A percentile compares a stretch with the other conserved stretches of the same genome.
phyloP scores from a whole-genome alignment of 2,329 filamentous ascomycete genomes.

The Pseudopyricularia javanii region DNA sequence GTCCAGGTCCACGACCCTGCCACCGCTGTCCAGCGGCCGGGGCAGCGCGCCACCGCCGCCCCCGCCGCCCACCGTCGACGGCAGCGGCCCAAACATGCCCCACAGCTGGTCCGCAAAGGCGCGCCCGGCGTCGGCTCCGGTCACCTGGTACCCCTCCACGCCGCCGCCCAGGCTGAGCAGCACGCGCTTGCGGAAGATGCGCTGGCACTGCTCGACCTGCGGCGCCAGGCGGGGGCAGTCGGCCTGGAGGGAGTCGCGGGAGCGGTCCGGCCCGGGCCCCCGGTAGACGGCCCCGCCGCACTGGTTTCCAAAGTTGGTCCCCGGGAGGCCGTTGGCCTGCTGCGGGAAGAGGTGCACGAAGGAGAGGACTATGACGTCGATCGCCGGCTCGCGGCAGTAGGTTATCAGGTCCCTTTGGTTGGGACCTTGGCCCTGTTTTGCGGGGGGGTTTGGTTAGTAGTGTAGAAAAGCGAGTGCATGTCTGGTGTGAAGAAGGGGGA shows the following conservation, averaged over 20 bases:
- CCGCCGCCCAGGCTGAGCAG: conserved; percentile 27
- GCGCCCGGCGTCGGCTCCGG: conserved; percentile 20
- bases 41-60: conserved; percentile 5
- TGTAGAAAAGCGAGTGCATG: neutral
- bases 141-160: conserved; percentile 20
- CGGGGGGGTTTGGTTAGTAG: neutral
- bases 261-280: conserved; percentile 17
- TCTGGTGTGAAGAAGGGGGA: neutral
- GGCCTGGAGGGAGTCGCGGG: neutral
- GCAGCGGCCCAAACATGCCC: conserved; percentile 23
- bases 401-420: conserved; percentile 21
- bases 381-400: conserved; percentile 23
- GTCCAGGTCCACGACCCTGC: conserved; percentile 17
- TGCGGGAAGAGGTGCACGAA: conserved; percentile 28
- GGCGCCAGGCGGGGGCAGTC: conserved; percentile 15
- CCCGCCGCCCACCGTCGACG: neutral
- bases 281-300: conserved; percentile 18
- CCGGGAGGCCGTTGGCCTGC: conserved; percentile 27
- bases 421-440: conserved; percentile 23
- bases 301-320: conserved; percentile 27
- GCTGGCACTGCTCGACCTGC: conserved; percentile 25
- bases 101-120: conserved; percentile 23
- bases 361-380: conserved; percentile 29
- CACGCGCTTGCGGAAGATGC: conserved; percentile 23
- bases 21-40: conserved; percentile 23